Conservation (phyloP, 768 basidiomycete species). For the Leccinum ochraceum region DNA sequence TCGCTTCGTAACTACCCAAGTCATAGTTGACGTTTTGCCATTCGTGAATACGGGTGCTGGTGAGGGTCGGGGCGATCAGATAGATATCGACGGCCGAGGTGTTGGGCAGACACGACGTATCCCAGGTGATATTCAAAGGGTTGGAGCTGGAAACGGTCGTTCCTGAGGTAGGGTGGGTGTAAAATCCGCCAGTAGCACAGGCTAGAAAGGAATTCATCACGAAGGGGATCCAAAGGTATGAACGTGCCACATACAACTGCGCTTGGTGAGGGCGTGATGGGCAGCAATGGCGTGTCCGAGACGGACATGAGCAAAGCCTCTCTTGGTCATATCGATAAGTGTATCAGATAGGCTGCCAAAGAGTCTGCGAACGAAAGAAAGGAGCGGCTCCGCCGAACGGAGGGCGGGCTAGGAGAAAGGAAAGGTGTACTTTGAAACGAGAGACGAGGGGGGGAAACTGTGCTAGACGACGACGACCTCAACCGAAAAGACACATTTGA, state of each 20-base stretch:
- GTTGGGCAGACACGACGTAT: slow-evolving; percentile 52
- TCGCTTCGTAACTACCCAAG: slow-evolving; percentile 49
- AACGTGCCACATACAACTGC: slow-evolving; percentile 20
- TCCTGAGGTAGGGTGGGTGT: slow-evolving; percentile 53
- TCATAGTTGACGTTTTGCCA: slow-evolving; percentile 56
- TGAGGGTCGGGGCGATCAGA: slow-evolving; percentile 53
- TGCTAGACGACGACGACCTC: slow-evolving; percentile 12
- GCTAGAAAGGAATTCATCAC: slow-evolving; percentile 30
- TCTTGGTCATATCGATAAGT: slow-evolving; percentile 27
- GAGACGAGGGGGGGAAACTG: slow-evolving; percentile 2
- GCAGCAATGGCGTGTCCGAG: slow-evolving; percentile 24
- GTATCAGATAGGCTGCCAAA: neutral
- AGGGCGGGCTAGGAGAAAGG: slow-evolving; percentile 23
- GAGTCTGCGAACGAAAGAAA: slow-evolving; percentile 19
- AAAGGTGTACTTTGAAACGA: slow-evolving; percentile 19
- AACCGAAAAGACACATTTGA: slow-evolving; percentile 18
- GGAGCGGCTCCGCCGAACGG: slow-evolving; percentile 29
- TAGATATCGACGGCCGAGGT: slow-evolving; percentile 63
- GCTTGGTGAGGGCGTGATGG: slow-evolving; percentile 23
- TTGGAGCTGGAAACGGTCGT: slow-evolving; percentile 46
- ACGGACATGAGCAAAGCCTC: slow-evolving; percentile 30
- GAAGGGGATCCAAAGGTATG: neutral
- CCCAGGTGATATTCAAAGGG: slow-evolving; percentile 64
- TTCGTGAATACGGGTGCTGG: slow-evolving; percentile 48
- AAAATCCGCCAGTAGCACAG: slow-evolving; percentile 62